Percentiles rank a stretch among this genome's conserved stretches.
These are phyloP conservation scores for Verticillium alfalfae DNA, from an alignment of 2,329 filamentous ascomycete species.

Conservation along the genomic window DNA sequence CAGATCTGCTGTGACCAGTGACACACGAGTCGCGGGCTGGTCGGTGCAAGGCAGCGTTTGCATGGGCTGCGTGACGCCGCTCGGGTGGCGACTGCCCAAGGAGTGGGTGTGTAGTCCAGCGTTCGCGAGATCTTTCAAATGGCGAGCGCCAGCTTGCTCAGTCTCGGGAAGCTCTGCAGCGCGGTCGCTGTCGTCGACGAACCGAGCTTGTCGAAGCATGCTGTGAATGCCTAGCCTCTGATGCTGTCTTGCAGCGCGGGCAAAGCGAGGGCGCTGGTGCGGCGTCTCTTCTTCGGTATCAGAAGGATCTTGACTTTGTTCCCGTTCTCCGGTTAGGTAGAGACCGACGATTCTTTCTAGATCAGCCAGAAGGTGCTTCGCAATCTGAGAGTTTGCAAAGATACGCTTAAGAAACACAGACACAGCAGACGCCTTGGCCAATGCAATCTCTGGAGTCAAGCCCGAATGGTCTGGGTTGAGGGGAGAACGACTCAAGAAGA, in stretches of 20 bases:
- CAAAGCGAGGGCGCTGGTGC: conserved; percentile 13
- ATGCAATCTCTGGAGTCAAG: background rate
- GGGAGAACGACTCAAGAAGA: conserved; percentile 19
- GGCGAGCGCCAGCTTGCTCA: background rate
- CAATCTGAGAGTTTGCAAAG: background rate
- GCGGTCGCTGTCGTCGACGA: conserved; percentile 30
- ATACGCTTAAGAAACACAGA: background rate
- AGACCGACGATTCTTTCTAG: background rate
- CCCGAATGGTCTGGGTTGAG: conserved; percentile 15
- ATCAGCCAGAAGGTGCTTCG: background rate
- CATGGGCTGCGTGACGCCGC: background rate
- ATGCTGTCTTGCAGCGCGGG: conserved; percentile 20
- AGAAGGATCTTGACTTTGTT: background rate
- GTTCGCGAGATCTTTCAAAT: background rate
- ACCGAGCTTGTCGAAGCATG: conserved; percentile 30
- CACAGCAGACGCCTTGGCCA: background rate
- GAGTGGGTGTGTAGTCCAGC: background rate
- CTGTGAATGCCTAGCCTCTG: conserved; percentile 32
- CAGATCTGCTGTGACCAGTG: background rate
- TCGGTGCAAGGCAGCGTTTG: background rate
- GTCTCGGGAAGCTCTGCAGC: conserved; percentile 3
- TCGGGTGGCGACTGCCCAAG: background rate
- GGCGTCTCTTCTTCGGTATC: conserved; percentile 13
- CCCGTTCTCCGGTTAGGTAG: background rate
- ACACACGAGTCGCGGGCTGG: background rate